These are phyloP conservation scores for Tilletia walkeri DNA, from an alignment of 1,284 basidiomycete species.

Conservation along the genomic window DNA sequence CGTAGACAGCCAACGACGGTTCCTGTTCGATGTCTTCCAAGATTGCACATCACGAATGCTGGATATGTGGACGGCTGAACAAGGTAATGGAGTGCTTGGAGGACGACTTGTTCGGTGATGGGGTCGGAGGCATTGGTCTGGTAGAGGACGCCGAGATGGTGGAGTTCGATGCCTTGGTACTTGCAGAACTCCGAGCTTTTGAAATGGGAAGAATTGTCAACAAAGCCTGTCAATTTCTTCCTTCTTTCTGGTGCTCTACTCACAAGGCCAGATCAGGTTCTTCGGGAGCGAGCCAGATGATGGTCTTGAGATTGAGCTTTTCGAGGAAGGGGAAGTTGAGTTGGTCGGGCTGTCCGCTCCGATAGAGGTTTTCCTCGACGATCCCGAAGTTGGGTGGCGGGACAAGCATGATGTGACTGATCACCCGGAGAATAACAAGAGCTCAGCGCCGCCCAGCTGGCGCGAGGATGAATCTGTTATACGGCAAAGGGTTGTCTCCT, in stretches of 20 bases:
- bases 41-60: slow-evolving; percentile 61
- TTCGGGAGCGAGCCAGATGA: slow-evolving; percentile 63
- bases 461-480: too few relatives aligned
- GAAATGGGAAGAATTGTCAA: background rate
- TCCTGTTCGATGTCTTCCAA: slow-evolving; percentile 61
- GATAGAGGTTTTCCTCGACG: slow-evolving; percentile 62
- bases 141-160: slow-evolving; percentile 58
- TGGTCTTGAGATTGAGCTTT: slow-evolving; percentile 59
- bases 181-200: slow-evolving; percentile 43
- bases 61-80: slow-evolving; percentile 60
- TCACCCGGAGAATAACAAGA: too few relatives aligned
- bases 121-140: slow-evolving; percentile 57
- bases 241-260: slow-evolving; percentile 26
- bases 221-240: too few relatives aligned
- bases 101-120: slow-evolving; percentile 61
- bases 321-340: slow-evolving; percentile 63
- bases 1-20: slow-evolving; percentile 61
- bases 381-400: slow-evolving; percentile 62
- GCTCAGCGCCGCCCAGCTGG: too few relatives aligned
- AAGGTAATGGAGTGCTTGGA: slow-evolving; percentile 60
- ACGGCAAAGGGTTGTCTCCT: too few relatives aligned
- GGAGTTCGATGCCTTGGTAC: slow-evolving; percentile 54
- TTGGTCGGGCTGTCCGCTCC: slow-evolving; percentile 61
- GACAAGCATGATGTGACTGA: slow-evolving; percentile 53
- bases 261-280: slow-evolving; percentile 60